phyloP scores from a whole-genome alignment of 371 early-diverging fungal species.

The Phascolomyces articulosus region DNA sequence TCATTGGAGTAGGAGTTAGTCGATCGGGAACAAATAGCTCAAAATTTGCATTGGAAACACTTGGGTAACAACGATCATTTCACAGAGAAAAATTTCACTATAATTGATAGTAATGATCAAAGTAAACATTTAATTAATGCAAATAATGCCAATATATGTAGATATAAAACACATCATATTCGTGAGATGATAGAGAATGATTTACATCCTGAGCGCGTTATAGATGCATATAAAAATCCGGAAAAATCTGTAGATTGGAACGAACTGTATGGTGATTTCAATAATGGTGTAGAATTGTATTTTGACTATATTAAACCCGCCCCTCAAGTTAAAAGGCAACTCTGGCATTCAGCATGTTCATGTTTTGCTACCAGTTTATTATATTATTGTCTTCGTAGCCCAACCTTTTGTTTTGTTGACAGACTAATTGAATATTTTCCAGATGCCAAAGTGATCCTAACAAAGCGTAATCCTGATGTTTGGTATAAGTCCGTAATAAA shows the following conservation, averaged over 20 bases:
- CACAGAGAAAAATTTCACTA: no score
- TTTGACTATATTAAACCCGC: background rate
- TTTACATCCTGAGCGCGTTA: background rate
- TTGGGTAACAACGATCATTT: no score
- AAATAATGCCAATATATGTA: no score
- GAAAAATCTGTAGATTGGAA: slow-evolving; percentile 14
- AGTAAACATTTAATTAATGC: no score
- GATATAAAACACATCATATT: slow-evolving; percentile 19
- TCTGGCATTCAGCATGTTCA: background rate
- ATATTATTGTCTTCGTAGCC: no score
- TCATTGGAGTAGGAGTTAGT: slow-evolving; percentile 40
- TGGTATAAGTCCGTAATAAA: slow-evolving; percentile 44
- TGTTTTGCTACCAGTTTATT: background rate
- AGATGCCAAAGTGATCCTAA: slow-evolving; percentile 39
- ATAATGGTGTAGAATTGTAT: slow-evolving; percentile 14
- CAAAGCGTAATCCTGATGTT: slow-evolving; percentile 30
- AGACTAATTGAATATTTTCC: slow-evolving; percentile 30
- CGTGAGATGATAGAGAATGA: background rate
- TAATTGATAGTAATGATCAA: background rate
- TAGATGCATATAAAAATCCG: slow-evolving; percentile 10
- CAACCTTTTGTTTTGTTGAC: slow-evolving; percentile 20
- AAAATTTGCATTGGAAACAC: slow-evolving; percentile 26
- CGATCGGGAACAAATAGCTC: slow-evolving; percentile 42
- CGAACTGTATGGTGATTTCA: slow-evolving; percentile 8
- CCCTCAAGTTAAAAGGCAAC: background rate